Evolutionary conservation across 768 basidiomycete genomes (phyloP), one percentile per base, ranked within the genome.

Genomic region (Suillus lakei): DNA sequence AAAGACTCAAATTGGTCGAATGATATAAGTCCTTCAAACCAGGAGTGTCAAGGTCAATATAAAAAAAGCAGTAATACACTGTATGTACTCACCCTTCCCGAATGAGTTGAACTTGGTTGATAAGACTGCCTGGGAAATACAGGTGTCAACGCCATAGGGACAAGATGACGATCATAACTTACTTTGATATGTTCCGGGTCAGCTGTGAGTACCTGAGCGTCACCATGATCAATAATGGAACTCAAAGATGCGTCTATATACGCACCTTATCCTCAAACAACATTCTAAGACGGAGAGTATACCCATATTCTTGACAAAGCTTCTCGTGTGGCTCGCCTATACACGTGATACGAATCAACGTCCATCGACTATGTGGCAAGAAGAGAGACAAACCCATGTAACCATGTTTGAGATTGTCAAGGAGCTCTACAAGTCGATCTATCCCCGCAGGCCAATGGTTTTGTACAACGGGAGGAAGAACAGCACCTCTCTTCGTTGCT

Each of bases 181-280:
- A 71, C 79, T 73, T 81, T 85, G 72, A 84, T 77, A 54, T 84
- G 75, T 46, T 83, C 83, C 5, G 85, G 85, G 62, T 86, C 85
- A 9, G 69, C 67, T 1, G 84, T 86, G 13, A 85, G 68, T 60
- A 85, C 70, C 83, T 84, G 32, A 51, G 6, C 39, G 58, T 43
- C 38, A 36, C 66, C 39, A 38, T n/a, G 54, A 26, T 16, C 13
- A 6, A 43, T 43, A n/a, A 50, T 34, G 5, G 15, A 23, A 46
- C 39, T 51, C n/a, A 61, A 48, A 60, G 38, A 39, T 39, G 39
- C 12, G n/a, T 12, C 34, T 12, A 38, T 18, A 50, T 15, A 70
- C 78, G 15, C 55, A 77, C 83, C 72, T 75, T 71, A 56, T 80
- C 72, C 56, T 82, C 78, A 63, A 77, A 82, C 39, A 85, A 71